Conservation (phyloP, 257 asterid genomes). For the Lycium barbarum region DNA sequence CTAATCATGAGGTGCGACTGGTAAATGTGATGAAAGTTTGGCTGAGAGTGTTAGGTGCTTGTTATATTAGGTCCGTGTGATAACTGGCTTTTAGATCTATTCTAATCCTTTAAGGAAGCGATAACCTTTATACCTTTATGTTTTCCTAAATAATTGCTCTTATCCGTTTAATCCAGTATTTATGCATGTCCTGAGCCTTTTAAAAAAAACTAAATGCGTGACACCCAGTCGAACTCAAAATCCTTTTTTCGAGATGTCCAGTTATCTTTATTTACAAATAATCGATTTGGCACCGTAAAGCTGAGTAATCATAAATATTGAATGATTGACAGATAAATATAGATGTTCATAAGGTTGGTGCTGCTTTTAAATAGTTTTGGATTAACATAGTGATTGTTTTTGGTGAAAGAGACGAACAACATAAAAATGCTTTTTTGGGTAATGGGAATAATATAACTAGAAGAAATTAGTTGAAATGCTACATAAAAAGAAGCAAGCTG, state of each 20-base stretch:
- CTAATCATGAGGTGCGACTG: constrained; percentile 6
- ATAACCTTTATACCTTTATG: background rate
- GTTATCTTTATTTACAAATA: constrained; percentile 4
- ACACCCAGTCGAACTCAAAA: background rate
- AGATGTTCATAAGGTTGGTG: background rate
- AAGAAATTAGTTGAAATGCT: background rate
- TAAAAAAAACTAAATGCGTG: background rate
- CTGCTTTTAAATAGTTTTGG: background rate
- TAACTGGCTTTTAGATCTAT: background rate
- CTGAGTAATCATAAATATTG: background rate
- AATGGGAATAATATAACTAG: background rate
- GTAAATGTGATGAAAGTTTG: background rate
- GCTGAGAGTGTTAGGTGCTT: background rate
- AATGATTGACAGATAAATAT: constrained; percentile 11
- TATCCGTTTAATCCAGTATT: background rate
- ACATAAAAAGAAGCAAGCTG: background rate
- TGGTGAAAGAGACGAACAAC: background rate
- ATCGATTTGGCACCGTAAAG: background rate
- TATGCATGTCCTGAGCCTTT: constrained; percentile 2
- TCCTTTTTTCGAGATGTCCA: background rate
- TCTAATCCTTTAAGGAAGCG: background rate
- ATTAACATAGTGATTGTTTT: background rate
- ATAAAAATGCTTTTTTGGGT: background rate
- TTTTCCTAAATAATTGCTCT: background rate
- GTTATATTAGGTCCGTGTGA: background rate